Base-by-base conservation (phyloP, 2,329 filamentous ascomycete genomes). In the Helminthosporium solani region DNA sequence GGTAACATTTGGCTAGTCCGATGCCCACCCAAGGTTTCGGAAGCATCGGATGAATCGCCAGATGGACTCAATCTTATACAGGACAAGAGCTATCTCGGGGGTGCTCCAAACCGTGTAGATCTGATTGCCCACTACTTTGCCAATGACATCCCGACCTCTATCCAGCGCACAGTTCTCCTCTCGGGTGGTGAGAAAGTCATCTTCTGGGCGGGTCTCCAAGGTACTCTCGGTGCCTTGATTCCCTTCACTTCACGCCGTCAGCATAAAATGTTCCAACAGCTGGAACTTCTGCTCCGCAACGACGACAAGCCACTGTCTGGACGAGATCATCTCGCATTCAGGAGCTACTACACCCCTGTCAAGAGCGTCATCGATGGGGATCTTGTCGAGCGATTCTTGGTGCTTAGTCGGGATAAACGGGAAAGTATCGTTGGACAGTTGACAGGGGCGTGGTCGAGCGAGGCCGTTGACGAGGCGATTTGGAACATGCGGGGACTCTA, bases 301-400 rank as follows among this genome's bases (percentile, higher is more conserved):
- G 61, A 65, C 15, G 91, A 96, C 63, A 81, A 91, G 28, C 92
- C 92, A 7, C 75, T 99, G 37, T 88, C 90, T 16, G 95, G 94
- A 33, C 82, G 95, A 55, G 95, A 99, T 69, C 94, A 99, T 71
- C 77, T 99, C 36, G 95, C 96, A 63, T 99, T 95, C 70, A 82
- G 95, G 53, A 85, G 90, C 54, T 99, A 97, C 73, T 99, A 97
- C 69, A 90, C 89, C 6, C 95, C 94, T 0, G 90, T 95, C 33
- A 99, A 99, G 78, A 91, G 91, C 7, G 85, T 95, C 21, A 96
- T 99, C 61, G 94, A 99, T 71, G 94, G 94, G 21, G 94, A 99
- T 73, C 76, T 99, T 33, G 96, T 94, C 62, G 94, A 99, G 77
- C 82, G 90, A 57, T 99, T 90, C 72, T 83, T 90, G 47, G 74